Evolutionary conservation across 768 basidiomycete genomes (phyloP).

Genomic region (Calocybe indica): DNA sequence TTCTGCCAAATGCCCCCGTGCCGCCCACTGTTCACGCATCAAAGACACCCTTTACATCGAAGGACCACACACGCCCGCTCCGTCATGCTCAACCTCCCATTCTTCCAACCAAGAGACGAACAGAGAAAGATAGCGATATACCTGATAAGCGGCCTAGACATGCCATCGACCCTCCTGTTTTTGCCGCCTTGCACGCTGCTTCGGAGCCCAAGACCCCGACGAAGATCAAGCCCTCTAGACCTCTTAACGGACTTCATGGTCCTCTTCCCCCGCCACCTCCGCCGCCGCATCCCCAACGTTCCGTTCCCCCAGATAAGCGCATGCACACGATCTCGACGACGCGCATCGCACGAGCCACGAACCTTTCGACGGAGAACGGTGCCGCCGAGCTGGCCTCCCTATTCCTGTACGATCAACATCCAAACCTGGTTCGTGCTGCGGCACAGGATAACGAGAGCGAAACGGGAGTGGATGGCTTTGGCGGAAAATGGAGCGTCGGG

Average conservation of each 20-base stretch:
- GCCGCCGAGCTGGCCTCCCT: constrained; percentile 47
- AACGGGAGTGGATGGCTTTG: neutral
- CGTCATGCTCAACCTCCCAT: too few relatives aligned
- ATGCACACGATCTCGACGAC: constrained; percentile 48
- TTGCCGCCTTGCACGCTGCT: constrained; percentile 2
- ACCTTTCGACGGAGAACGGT: constrained; percentile 44
- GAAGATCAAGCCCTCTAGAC: constrained; percentile 1
- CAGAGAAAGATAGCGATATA: too few relatives aligned
- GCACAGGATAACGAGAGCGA: constrained; percentile 15
- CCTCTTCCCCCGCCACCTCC: constrained; percentile 7
- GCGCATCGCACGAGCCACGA: constrained; percentile 43
- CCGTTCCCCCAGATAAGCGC: constrained; percentile 14
- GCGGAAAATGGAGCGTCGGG: constrained; percentile 42
- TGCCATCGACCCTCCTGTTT: constrained; percentile 1
- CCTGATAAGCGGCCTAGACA: neutral
- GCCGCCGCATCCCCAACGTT: constrained; percentile 9
- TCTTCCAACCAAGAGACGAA: too few relatives aligned
- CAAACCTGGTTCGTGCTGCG: constrained; percentile 23
- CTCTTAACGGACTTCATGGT: neutral
- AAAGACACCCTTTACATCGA: too few relatives aligned
- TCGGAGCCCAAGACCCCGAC: constrained; percentile 6
- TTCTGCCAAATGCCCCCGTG: too few relatives aligned
- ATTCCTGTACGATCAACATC: constrained; percentile 41
- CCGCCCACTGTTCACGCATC: too few relatives aligned
- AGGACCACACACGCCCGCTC: too few relatives aligned